Evolutionary conservation across 768 basidiomycete genomes (phyloP).

Genomic region (Pisolithus orientalis): DNA sequence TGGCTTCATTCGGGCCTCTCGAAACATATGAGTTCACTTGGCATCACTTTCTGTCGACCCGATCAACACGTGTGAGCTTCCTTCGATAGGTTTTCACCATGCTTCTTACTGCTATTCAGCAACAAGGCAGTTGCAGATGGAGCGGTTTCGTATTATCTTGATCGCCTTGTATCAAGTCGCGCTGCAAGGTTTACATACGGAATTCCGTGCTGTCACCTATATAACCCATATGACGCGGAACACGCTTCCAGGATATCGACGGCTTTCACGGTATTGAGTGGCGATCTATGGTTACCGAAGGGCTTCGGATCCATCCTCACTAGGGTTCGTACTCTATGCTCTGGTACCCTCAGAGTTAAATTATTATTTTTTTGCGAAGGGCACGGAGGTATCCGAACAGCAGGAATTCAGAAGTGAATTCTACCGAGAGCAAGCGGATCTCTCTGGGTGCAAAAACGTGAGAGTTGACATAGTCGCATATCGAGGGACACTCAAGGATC

Average conservation of each 20-base stretch:
- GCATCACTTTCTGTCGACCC: constrained; percentile 40
- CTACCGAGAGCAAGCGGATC: too few species aligned
- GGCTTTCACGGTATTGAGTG: constrained; percentile 17
- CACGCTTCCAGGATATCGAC: constrained; percentile 28
- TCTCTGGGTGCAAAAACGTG: not conserved
- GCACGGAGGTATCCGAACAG: constrained; percentile 5
- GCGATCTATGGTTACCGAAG: constrained; percentile 24
- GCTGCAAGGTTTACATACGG: constrained; percentile 38
- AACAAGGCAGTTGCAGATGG: constrained; percentile 50
- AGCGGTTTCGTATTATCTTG: constrained; percentile 32
- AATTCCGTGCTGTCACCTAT: constrained; percentile 23
- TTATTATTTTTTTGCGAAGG: constrained; percentile 15
- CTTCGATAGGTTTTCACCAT: not conserved
- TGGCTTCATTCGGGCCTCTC: constrained; percentile 39
- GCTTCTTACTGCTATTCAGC: constrained; percentile 11
- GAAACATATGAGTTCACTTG: constrained; percentile 27
- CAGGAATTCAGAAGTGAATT: not conserved
- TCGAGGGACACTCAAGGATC: constrained; percentile 1
- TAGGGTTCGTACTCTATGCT: constrained; percentile 19
- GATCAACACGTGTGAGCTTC: constrained; percentile 36
- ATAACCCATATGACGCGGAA: constrained; percentile 24
- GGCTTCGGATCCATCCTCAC: constrained; percentile 33
- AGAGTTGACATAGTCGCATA: not conserved
- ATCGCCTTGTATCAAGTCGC: constrained; percentile 39
- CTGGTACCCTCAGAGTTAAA: not conserved